Evolutionary conservation across 495 filamentous ascomycete genomes (phyloP).

Genomic region (Bombardia bombarda): DNA sequence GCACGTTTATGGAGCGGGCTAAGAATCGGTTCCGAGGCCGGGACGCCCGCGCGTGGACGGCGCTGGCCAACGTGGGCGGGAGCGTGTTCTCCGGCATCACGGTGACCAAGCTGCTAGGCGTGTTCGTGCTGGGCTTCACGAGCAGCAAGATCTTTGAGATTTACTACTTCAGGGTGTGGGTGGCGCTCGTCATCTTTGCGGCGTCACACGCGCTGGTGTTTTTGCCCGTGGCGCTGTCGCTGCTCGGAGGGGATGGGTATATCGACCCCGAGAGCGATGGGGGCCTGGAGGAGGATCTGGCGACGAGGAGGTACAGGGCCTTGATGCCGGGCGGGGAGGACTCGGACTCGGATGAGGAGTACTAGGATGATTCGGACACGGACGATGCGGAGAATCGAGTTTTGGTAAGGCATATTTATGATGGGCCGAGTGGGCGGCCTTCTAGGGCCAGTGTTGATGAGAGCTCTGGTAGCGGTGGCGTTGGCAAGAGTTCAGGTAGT

Average conservation of each 20-base stretch:
- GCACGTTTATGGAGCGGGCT: conserved; percentile 66
- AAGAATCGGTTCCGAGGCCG: conserved; percentile 59
- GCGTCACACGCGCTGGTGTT: conserved; percentile 84
- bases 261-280: conserved; percentile 75
- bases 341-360: conserved; percentile 33
- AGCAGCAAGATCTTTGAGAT: conserved; percentile 98
- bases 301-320: conserved; percentile 35
- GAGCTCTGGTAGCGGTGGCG: too few relatives aligned
- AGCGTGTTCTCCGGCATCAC: conserved; percentile 96
- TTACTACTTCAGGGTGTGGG: conserved; percentile 97
- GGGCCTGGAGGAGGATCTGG: conserved; percentile 77
- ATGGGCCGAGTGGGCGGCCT: too few relatives aligned
- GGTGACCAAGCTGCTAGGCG: conserved; percentile 87
- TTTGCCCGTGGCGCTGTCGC: conserved; percentile 80
- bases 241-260: conserved; percentile 83
- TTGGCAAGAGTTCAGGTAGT: too few relatives aligned
- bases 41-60: conserved; percentile 84
- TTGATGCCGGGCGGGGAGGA: conserved; percentile 33
- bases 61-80: conserved; percentile 85
- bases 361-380: too few relatives aligned
- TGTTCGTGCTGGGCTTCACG: conserved; percentile 88
- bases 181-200: conserved; percentile 83
- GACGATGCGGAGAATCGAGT: too few relatives aligned
- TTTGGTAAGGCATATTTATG: too few relatives aligned
- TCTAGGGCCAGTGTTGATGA: too few relatives aligned